Conservation (phyloP, 495 filamentous ascomycete species). For the Aspergillus homomorphus region DNA sequence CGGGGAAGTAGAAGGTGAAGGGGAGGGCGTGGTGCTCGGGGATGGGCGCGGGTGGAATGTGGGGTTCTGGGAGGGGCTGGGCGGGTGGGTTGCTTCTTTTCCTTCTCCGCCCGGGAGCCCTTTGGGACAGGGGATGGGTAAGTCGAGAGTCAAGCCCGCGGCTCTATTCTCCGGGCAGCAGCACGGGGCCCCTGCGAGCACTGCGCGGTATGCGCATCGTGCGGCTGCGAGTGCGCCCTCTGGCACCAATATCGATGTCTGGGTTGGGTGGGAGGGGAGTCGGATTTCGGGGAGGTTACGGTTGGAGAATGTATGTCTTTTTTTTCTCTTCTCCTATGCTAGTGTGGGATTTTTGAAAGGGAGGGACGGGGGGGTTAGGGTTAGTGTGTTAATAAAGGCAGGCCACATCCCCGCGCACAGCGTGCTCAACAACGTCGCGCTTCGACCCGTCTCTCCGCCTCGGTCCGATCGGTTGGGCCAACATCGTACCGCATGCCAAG, state of each 20-base stretch:
- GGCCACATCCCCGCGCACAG: conserved; percentile 6
- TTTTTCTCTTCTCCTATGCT: not conserved
- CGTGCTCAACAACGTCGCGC: not conserved
- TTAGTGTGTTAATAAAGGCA: not conserved
- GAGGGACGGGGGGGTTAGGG: not conserved
- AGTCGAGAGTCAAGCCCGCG: no score
- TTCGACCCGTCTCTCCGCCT: conserved; percentile 20
- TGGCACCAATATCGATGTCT: not conserved
- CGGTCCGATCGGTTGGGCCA: conserved; percentile 37
- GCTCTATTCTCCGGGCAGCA: no score
- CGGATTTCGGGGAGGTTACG: conserved; percentile 10
- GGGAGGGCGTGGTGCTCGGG: no score
- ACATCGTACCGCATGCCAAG: conserved; percentile 31
- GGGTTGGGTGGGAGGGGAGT: conserved; percentile 8
- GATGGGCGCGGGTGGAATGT: not conserved
- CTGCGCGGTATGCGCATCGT: no score
- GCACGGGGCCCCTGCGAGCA: no score
- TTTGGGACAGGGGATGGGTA: no score
- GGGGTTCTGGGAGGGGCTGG: conserved; percentile 7
- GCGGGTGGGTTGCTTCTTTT: conserved; percentile 11
- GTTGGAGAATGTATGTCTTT: conserved; percentile 4
- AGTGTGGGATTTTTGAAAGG: not conserved
- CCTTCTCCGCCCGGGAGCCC: no score
- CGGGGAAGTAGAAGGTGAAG: no score
- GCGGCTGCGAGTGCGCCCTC: no score